Percentiles rank a stretch among this genome's conserved stretches.
Conservation (phyloP, 345 rosid species). For the Linum usitatissimum region DNA sequence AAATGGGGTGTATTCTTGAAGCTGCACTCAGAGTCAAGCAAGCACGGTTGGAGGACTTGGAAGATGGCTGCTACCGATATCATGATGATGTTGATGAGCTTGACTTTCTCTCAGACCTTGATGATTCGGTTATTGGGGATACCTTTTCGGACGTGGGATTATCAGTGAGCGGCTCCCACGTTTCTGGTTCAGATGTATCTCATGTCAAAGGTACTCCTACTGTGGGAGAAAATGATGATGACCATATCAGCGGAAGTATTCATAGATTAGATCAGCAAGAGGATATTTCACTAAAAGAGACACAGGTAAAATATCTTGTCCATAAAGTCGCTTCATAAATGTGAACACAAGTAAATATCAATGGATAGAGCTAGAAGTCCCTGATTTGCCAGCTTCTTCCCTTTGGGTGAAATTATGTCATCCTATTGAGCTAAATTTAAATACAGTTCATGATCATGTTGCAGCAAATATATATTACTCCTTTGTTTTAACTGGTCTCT, state of each 20-base stretch:
- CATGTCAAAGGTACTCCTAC: constrained; percentile 37
- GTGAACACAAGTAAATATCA: neutral
- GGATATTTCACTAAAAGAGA: constrained; percentile 13
- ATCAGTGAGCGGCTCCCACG: constrained; percentile 13
- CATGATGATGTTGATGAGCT: constrained; percentile 24
- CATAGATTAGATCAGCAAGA: constrained; percentile 15
- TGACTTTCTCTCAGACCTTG: constrained; percentile 31
- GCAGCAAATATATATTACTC: neutral
- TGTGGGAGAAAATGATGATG: constrained; percentile 16
- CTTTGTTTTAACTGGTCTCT: constrained; percentile 1
- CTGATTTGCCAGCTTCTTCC: neutral
- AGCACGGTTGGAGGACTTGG: constrained; percentile 37
- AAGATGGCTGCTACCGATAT: constrained; percentile 14
- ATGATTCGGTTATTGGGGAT: constrained; percentile 36
- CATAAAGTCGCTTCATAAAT: neutral
- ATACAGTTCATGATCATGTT: no score
- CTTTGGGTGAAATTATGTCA: neutral
- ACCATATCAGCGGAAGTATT: no score
- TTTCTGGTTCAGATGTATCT: constrained; percentile 26
- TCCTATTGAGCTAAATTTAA: no score
- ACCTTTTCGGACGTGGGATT: constrained; percentile 49
- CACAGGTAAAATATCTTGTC: constrained; percentile 25
- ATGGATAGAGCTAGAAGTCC: neutral
- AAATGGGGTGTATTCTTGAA: constrained; percentile 39
- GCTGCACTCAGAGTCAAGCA: constrained; percentile 45